These are phyloP conservation scores for Paraconiothyrium brasiliense DNA, from an alignment of 2,329 filamentous ascomycete genomes.

Conservation along the genomic window DNA sequence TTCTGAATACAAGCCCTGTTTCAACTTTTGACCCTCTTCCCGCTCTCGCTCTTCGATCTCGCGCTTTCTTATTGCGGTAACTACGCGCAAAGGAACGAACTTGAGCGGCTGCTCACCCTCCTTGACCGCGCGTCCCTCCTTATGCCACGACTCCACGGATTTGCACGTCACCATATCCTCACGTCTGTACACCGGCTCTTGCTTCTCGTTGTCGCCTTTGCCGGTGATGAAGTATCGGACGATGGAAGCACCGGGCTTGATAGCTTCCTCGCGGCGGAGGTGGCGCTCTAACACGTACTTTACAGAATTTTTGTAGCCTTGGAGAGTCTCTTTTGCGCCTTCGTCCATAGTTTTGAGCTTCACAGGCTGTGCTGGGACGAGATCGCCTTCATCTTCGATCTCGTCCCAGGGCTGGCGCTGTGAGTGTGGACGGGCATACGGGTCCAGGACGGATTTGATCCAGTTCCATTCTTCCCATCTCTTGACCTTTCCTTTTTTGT, in stretches of 20 bases:
- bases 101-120: conserved; percentile 80
- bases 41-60: conserved; percentile 89
- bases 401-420: conserved; percentile 77
- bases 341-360: conserved; percentile 72
- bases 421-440: conserved; percentile 67
- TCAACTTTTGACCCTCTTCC: conserved; percentile 78
- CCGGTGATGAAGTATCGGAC: conserved; percentile 79
- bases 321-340: conserved; percentile 78
- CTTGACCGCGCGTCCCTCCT: conserved; percentile 83
- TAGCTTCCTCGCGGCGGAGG: conserved; percentile 88
- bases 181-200: conserved; percentile 83
- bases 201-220: conserved; percentile 76
- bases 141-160: conserved; percentile 96
- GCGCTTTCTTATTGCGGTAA: conserved; percentile 84
- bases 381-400: conserved; percentile 78
- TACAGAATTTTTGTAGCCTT: conserved; percentile 85
- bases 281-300: conserved; percentile 89
- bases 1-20: conserved; percentile 84
- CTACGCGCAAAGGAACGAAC: conserved; percentile 86
- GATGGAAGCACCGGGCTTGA: conserved; percentile 72
- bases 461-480: conserved; percentile 83
- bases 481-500: conserved; percentile 78
- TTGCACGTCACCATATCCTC: conserved; percentile 86
- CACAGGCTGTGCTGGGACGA: conserved; percentile 74
- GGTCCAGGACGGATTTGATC: conserved; percentile 82